Conservation (phyloP, 352 stramenopile genomes). For the Thraustochytrium striatum region DNA sequence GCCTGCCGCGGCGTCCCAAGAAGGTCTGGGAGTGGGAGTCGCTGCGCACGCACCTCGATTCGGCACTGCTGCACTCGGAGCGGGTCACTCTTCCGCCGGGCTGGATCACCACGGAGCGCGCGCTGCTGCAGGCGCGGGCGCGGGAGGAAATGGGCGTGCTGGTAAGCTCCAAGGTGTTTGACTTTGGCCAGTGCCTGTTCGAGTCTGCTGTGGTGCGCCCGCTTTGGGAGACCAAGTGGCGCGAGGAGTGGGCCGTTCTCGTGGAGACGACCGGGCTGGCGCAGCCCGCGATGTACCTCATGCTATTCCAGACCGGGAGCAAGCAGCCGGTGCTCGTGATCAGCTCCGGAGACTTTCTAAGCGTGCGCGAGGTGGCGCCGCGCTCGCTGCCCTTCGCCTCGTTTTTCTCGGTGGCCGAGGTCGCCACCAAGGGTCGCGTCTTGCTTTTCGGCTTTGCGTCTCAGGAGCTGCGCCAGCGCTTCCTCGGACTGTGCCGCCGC, state of each 20-base stretch:
- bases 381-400: neutral
- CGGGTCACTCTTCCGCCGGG: neutral
- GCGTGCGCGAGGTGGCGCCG: neutral
- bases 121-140: neutral
- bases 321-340: slow-evolving; percentile 2
- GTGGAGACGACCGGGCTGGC: neutral
- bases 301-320: neutral
- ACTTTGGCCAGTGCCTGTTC: neutral
- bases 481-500: neutral
- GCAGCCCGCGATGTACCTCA: neutral
- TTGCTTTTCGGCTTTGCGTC: slow-evolving; percentile 13
- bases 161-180: neutral
- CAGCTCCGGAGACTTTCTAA: neutral
- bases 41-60: slow-evolving; percentile 7
- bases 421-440: slow-evolving; percentile 19
- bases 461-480: neutral
- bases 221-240: slow-evolving; percentile 38
- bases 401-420: neutral
- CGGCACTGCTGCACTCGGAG: neutral
- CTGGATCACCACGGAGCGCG: neutral
- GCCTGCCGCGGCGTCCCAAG: neutral
- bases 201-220: slow-evolving; percentile 7
- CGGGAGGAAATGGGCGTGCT: slow-evolving; percentile 11
- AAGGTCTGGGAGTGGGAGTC: slow-evolving; percentile 39
- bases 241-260: slow-evolving; percentile 36